Conservation (phyloP, 1,284 basidiomycete species). For the Athelia sp. region DNA sequence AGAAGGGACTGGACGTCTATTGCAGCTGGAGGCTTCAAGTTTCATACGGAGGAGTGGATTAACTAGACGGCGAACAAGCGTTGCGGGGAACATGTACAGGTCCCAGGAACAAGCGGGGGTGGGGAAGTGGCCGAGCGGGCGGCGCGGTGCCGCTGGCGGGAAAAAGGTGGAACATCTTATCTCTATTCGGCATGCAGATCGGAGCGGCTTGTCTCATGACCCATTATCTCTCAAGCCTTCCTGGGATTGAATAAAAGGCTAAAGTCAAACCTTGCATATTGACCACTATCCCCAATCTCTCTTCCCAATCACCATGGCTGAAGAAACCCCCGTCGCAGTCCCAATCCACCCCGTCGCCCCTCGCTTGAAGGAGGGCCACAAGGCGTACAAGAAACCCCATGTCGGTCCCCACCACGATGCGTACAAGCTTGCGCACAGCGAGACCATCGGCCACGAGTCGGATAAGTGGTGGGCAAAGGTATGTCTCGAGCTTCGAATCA, state of each 20-base stretch:
- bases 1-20: not conserved
- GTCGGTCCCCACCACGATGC: conserved; percentile 71
- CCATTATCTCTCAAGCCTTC: not conserved
- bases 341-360: conserved; percentile 63
- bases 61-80: no score
- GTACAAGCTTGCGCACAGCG: conserved; percentile 64
- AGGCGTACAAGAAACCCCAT: conserved; percentile 62
- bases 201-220: not conserved
- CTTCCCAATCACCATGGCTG: conserved; percentile 11
- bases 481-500: conserved; percentile 17
- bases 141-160: no score
- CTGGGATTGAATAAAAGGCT: not conserved
- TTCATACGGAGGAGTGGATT: not conserved
- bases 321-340: conserved; percentile 16
- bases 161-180: not conserved
- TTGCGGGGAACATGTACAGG: no score
- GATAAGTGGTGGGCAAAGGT: conserved; percentile 90
- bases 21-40: not conserved
- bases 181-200: not conserved
- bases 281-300: not conserved
- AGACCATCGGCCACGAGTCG: conserved; percentile 70
- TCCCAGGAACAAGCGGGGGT: no score
- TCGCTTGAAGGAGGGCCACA: conserved; percentile 40
- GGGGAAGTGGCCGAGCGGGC: no score
- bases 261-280: not conserved